Conservation (phyloP, 768 basidiomycete species). For the Pisolithus microcarpus region DNA sequence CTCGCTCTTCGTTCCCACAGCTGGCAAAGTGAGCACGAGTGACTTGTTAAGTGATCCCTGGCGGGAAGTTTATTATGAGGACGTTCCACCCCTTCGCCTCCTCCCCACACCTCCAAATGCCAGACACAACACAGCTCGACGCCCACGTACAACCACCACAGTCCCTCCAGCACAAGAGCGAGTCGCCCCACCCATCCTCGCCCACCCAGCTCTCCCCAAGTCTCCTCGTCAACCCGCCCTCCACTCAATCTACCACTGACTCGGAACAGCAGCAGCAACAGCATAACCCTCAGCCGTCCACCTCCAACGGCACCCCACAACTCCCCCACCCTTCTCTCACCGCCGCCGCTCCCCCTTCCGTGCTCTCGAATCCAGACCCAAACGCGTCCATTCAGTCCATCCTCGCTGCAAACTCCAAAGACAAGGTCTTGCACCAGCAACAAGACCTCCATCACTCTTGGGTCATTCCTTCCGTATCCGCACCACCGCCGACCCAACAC, state of each 20-base stretch:
- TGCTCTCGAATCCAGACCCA: conserved; percentile 32
- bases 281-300: conserved; percentile 14
- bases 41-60: conserved; percentile 22
- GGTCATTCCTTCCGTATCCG: conserved; percentile 17
- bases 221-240: conserved; percentile 28
- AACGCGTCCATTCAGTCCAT: conserved; percentile 36
- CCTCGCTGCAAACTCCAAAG: conserved; percentile 28
- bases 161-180: conserved; percentile 22
- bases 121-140: conserved; percentile 30
- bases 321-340: conserved; percentile 25
- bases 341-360: conserved; percentile 23
- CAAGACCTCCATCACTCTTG: conserved; percentile 32
- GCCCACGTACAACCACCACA: conserved; percentile 22
- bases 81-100: conserved; percentile 35
- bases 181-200: conserved; percentile 45
- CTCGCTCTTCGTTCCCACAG: conserved; percentile 39
- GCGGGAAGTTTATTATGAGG: conserved; percentile 39
- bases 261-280: conserved; percentile 25
- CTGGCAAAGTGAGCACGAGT: conserved; percentile 26
- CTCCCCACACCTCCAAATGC: conserved; percentile 37
- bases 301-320: conserved; percentile 20
- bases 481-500: conserved; percentile 20
- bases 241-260: conserved; percentile 20
- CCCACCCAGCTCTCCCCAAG: conserved; percentile 35
- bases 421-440: conserved; percentile 21